These are phyloP conservation scores for Zygoascus biomembranicola DNA, from an alignment of 805 yeast genomes.

Conservation along the genomic window DNA sequence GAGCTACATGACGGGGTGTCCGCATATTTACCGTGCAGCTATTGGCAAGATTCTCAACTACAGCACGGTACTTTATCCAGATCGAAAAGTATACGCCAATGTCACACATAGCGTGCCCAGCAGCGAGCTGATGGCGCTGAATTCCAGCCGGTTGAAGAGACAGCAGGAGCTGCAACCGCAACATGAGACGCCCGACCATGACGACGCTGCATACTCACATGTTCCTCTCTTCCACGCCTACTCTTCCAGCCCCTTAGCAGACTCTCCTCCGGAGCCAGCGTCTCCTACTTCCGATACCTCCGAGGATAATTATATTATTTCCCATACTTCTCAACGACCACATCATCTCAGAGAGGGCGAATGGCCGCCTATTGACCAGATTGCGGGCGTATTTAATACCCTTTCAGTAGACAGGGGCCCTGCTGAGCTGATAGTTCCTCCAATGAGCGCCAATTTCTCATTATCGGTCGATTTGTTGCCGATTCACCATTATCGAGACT, in stretches of 20 bases:
- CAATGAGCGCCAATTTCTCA: constrained; percentile 15
- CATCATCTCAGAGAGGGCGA: neutral
- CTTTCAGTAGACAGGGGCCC: neutral
- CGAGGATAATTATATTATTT: neutral
- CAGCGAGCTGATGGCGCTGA: constrained; percentile 5
- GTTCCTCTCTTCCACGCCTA: neutral
- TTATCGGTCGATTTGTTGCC: constrained; percentile 18
- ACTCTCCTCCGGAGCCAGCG: neutral
- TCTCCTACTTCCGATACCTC: neutral
- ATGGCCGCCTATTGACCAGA: neutral
- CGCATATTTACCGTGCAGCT: neutral
- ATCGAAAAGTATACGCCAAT: constrained; percentile 7
- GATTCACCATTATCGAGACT: constrained; percentile 12
- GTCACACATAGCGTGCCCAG: constrained; percentile 16
- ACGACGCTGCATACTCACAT: neutral
- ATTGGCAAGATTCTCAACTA: neutral
- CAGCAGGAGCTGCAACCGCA: neutral
- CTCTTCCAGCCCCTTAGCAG: neutral
- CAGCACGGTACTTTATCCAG: neutral
- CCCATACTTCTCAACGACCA: neutral
- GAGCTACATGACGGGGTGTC: neutral
- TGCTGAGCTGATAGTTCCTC: constrained; percentile 8
- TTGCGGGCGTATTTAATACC: neutral
- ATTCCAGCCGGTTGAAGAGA: neutral
- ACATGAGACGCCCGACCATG: neutral